phyloP scores from a whole-genome alignment of 1,139 yeast genomes.

The Torulaspora pretoriensis region DNA sequence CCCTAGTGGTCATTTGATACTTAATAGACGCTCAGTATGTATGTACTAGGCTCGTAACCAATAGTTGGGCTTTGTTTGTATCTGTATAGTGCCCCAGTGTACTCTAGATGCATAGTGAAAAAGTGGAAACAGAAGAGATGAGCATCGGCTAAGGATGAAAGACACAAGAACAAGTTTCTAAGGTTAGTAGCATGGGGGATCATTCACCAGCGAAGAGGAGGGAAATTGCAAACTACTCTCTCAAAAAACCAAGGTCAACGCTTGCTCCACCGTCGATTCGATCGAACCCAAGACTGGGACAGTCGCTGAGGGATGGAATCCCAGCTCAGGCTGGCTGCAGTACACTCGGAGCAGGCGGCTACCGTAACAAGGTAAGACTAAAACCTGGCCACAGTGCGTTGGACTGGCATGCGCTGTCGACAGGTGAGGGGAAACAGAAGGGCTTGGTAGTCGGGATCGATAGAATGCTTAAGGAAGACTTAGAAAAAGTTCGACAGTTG shows the following conservation, averaged over 20 bases:
- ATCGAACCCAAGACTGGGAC: not conserved
- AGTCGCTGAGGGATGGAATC: not conserved
- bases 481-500: conserved; percentile 11
- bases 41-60: no score
- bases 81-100: not conserved
- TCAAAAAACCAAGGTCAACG: not conserved
- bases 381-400: conserved; percentile 36
- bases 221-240: not conserved
- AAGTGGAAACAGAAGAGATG: not conserved
- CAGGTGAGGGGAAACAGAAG: conserved; percentile 19
- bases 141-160: not conserved
- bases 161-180: not conserved
- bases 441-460: conserved; percentile 25
- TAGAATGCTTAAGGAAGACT: conserved; percentile 13
- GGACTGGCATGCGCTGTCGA: conserved; percentile 32
- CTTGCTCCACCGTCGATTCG: conserved; percentile 5
- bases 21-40: no score
- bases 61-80: not conserved
- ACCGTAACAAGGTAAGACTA: conserved; percentile 30
- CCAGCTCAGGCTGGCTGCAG: conserved; percentile 19
- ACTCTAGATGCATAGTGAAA: not conserved
- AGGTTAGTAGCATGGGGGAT: not conserved
- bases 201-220: not conserved
- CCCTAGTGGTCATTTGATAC: not conserved
- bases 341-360: conserved; percentile 22